Evolutionary conservation across 1,139 yeast genomes (phyloP), one percentile per base, ranked within the genome.

Genomic region (Suhomyces ambrosiae): DNA sequence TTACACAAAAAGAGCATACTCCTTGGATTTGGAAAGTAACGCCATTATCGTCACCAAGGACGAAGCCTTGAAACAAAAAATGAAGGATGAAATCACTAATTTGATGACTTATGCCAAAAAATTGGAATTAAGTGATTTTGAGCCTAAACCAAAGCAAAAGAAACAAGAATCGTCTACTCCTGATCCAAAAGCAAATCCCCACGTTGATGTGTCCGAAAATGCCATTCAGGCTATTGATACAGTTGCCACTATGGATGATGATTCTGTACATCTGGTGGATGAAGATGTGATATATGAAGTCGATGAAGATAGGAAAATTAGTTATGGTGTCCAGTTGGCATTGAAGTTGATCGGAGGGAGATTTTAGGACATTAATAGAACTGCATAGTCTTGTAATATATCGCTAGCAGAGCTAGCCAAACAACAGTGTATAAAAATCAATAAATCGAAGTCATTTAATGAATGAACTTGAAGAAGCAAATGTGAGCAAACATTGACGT

Each of bases 1-100:
- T 58, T 92, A 89, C 58, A 94, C 98, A 0, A 79, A 85, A 47
- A 72, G 99, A 43, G 90, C 97, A 0, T 92, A 92, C 54, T 74
- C 85, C 8, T 77, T 82, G 42, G 99, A 92, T 58, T 70, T 92
- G 46, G 99, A 92, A 62, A 77, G 92, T 8, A 90, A 92, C 56
- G 94, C 90, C 1, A 66, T 90, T 3, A 61, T 90, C 3, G 66
- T 89, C 17, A 90, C 97, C 2, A 75, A 69, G 41, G 92, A 87
- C 56, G 65, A 69, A 9, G 68, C 61, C 2, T 69, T 92, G 46
- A 82, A 82, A 54, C 43, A 49, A 10, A 59, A 67, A 38, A 81
- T 90, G 83, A 64, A 64, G 24, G 52, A 53, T 1, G 98, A 90
- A 60, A 67, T 88, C 27, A 74, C 76, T 12, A 72, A 86, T 57